phyloP scores from a whole-genome alignment of 371 early-diverging fungal genomes.

The Polyrhizophydium stewartii region DNA sequence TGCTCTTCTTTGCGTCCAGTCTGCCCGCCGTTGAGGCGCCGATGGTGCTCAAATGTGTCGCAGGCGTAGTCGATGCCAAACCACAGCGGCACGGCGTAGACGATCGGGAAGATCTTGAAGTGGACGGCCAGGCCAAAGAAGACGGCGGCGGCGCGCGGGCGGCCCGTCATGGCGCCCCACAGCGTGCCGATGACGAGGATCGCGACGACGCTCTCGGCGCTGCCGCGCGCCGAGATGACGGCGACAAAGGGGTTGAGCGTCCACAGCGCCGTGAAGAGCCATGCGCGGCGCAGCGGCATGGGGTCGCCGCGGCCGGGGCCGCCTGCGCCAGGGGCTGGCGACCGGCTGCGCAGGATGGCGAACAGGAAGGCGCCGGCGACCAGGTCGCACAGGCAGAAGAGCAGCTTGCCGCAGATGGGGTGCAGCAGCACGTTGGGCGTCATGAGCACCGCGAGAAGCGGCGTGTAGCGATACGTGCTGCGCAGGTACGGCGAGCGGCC shows the following conservation, averaged over 20 bases:
- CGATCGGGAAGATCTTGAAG: slow-evolving; percentile 94
- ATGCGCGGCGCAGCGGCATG: slow-evolving; percentile 1
- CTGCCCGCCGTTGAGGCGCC: no score
- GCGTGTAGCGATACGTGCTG: slow-evolving; percentile 95
- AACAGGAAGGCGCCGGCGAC: slow-evolving; percentile 44
- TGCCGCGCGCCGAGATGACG: slow-evolving; percentile 93
- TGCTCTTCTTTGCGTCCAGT: background rate
- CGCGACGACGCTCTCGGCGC: slow-evolving; percentile 82
- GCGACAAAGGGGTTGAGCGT: slow-evolving; percentile 92
- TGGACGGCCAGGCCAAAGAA: slow-evolving; percentile 92
- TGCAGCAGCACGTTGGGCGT: slow-evolving; percentile 59
- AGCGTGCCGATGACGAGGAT: slow-evolving; percentile 72
- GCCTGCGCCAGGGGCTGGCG: background rate
- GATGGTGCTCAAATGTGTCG: no score
- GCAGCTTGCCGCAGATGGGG: slow-evolving; percentile 78
- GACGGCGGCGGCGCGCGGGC: slow-evolving; percentile 56
- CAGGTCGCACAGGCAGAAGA: slow-evolving; percentile 80
- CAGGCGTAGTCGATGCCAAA: slow-evolving; percentile 7
- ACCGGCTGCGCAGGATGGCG: slow-evolving; percentile 16
- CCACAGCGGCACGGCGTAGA: slow-evolving; percentile 71
- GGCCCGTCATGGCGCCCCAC: slow-evolving; percentile 57
- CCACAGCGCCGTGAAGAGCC: slow-evolving; percentile 53
- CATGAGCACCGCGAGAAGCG: slow-evolving; percentile 80
- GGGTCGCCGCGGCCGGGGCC: slow-evolving; percentile 3
- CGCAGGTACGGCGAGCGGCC: slow-evolving; percentile 76